phyloP scores from a whole-genome alignment of 108 stramenopile species.

The Fistulifera pelliculosa region DNA sequence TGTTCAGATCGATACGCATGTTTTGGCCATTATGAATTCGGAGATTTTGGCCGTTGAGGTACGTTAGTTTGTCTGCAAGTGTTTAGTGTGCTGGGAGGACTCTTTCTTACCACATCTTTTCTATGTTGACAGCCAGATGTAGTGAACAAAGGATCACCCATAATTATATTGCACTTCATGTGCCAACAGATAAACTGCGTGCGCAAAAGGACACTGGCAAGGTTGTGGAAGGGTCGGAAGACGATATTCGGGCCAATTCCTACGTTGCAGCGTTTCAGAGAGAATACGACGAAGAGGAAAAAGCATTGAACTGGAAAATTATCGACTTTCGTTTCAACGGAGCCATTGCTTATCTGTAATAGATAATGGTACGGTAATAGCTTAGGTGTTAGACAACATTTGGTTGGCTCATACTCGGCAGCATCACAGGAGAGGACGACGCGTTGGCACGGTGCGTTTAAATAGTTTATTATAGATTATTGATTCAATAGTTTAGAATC shows the following conservation, averaged over 20 bases:
- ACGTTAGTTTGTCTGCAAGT: conserved; percentile 17
- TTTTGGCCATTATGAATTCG: conserved; percentile 91
- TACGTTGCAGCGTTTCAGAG: conserved; percentile 94
- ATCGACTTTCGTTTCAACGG: conserved; percentile 60
- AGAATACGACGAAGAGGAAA: conserved; percentile 89
- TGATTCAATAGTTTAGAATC: too few relatives aligned
- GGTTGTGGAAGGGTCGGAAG: conserved; percentile 86
- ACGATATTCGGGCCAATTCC: conserved; percentile 89
- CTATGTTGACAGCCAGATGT: conserved; percentile 35
- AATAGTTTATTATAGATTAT: too few relatives aligned
- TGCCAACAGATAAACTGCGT: conserved; percentile 99
- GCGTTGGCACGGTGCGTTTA: too few relatives aligned
- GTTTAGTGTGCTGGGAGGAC: too few relatives aligned
- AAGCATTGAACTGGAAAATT: conserved; percentile 92
- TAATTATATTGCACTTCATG: conserved; percentile 92
- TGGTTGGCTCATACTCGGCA: too few relatives aligned
- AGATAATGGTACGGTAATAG: too few relatives aligned
- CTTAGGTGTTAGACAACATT: too few relatives aligned
- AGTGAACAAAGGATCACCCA: conserved; percentile 83
- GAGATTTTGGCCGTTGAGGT: conserved; percentile 88
- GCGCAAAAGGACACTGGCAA: conserved; percentile 78
- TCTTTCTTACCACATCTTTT: neutral
- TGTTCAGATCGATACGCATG: conserved; percentile 86
- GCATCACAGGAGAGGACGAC: too few relatives aligned
- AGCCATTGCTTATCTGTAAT: conserved; percentile 39